These are phyloP conservation scores for Neltuma alba DNA, from an alignment of 306 rosid species.

Conservation along the genomic window DNA sequence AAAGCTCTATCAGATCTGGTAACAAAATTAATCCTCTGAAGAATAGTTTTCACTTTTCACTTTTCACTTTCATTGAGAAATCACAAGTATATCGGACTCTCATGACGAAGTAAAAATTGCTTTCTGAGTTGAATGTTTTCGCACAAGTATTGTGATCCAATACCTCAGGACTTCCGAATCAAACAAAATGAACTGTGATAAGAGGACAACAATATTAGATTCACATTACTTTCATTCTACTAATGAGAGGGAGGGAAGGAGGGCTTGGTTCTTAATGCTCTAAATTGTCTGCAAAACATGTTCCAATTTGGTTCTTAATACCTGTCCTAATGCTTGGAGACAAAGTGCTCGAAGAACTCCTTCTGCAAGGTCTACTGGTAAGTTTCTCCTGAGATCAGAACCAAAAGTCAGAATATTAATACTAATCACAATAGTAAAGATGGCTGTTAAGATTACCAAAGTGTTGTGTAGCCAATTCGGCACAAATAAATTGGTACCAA, in stretches of 20 bases:
- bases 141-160: background rate
- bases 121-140: background rate
- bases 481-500: constrained; percentile 43
- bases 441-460: constrained; percentile 21
- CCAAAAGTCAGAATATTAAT: constrained; percentile 28
- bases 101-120: background rate
- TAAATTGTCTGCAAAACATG: background rate
- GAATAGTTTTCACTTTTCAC: background rate
- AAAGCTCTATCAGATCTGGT: background rate
- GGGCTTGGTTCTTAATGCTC: background rate
- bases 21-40: background rate
- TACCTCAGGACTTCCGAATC: background rate
- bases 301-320: constrained; percentile 39
- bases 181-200: background rate
- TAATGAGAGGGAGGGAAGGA: background rate
- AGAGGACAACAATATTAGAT: constrained; percentile 1
- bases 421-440: constrained; percentile 28
- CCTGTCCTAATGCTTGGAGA: constrained; percentile 96
- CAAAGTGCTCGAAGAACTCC: constrained; percentile 94
- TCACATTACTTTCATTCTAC: constrained; percentile 3
- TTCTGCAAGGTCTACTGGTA: constrained; percentile 92
- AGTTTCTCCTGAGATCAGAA: constrained; percentile 72
- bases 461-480: background rate
- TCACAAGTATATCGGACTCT: background rate
- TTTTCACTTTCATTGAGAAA: background rate